Percentiles rank a stretch among this genome's conserved stretches.
Conservation (phyloP, 2,329 filamentous ascomycete genomes). For the Aspergillus sp. region DNA sequence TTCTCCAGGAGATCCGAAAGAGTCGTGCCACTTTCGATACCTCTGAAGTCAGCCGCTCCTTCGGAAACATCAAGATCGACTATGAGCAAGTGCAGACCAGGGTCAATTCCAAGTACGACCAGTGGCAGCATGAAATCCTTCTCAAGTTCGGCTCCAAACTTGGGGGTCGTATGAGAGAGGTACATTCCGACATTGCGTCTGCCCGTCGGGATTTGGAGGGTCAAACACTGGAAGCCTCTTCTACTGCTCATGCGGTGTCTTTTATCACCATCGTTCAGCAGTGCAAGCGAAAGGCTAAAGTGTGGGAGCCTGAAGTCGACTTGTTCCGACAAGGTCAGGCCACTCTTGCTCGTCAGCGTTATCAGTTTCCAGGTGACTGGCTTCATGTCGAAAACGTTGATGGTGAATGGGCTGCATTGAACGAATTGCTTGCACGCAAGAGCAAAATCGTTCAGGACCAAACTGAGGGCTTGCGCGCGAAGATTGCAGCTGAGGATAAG, state of each 20-base stretch:
- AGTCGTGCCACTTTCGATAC: constrained; percentile 95
- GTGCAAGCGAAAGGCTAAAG: constrained; percentile 85
- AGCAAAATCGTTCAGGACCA: constrained; percentile 94
- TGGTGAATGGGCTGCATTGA: constrained; percentile 87
- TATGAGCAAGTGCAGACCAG: constrained; percentile 98
- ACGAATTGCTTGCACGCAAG: constrained; percentile 85
- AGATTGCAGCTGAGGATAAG: constrained; percentile 89
- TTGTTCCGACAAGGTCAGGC: constrained; percentile 94
- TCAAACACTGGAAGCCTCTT: constrained; percentile 86
- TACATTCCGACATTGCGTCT: constrained; percentile 84
- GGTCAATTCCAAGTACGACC: constrained; percentile 98
- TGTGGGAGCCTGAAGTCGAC: constrained; percentile 93
- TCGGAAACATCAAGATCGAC: constrained; percentile 90
- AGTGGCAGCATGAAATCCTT: constrained; percentile 97
- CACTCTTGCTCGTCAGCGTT: constrained; percentile 80
- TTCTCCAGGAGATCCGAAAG: constrained; percentile 95
- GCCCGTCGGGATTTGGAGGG: constrained; percentile 83
- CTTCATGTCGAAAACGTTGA: constrained; percentile 93
- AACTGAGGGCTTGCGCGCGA: constrained; percentile 85
- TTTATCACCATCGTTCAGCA: constrained; percentile 98
- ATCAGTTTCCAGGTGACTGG: constrained; percentile 91
- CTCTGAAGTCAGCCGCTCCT: constrained; percentile 82
- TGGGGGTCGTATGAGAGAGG: constrained; percentile 81
- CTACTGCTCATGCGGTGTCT: constrained; percentile 91
- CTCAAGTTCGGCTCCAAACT: constrained; percentile 86